These are phyloP conservation scores for Clonostachys byssicola DNA, from an alignment of 2,329 filamentous ascomycete species.

Conservation along the genomic window DNA sequence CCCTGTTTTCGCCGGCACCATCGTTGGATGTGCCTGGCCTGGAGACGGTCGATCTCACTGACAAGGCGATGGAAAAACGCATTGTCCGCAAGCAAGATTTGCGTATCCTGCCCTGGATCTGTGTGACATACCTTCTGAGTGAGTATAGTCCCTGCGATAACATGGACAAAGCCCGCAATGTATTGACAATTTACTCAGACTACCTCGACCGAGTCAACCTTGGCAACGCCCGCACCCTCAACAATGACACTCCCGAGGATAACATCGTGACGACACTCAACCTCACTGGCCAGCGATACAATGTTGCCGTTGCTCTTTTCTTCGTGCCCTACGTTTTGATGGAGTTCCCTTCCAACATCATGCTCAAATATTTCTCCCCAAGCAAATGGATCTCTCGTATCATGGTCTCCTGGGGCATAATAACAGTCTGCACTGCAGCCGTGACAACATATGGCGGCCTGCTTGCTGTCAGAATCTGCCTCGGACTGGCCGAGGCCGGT, in stretches of 20 bases:
- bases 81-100: constrained; percentile 24
- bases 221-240: constrained; percentile 23
- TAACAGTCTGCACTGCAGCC: constrained; percentile 42
- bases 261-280: constrained; percentile 21
- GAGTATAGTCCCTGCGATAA: not conserved
- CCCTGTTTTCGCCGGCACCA: constrained; percentile 13
- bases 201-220: constrained; percentile 24
- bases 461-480: constrained; percentile 39
- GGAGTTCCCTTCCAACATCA: constrained; percentile 20
- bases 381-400: constrained; percentile 26
- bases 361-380: constrained; percentile 26
- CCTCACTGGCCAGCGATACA: constrained; percentile 48
- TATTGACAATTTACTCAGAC: constrained; percentile 1
- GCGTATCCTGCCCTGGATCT: constrained; percentile 24
- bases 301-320: constrained; percentile 45
- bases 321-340: constrained; percentile 58
- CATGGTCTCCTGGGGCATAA: constrained; percentile 42
- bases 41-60: constrained; percentile 23
- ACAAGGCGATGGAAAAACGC: constrained; percentile 24
- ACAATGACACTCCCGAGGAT: constrained; percentile 24
- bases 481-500: constrained; percentile 47
- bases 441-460: constrained; percentile 41
- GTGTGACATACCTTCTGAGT: constrained; percentile 23
- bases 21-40: constrained; percentile 23
- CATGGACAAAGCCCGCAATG: not conserved